These are phyloP conservation scores for Aureoboletus auriporus DNA, from an alignment of 768 basidiomycete genomes.

Conservation along the genomic window DNA sequence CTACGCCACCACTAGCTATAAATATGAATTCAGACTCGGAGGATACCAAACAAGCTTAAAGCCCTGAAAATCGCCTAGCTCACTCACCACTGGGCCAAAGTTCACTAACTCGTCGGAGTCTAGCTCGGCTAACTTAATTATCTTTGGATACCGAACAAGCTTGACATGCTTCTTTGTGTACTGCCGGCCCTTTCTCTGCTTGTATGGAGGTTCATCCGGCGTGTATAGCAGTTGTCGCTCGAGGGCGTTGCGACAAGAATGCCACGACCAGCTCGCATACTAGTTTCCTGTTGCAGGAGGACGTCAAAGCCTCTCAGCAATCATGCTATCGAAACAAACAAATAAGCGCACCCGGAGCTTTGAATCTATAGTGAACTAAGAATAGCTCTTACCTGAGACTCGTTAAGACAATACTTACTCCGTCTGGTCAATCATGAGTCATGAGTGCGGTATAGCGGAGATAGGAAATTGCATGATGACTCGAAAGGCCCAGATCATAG, in stretches of 20 bases:
- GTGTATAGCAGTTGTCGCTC: constrained; percentile 45
- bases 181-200: constrained; percentile 39
- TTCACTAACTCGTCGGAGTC: too few species aligned
- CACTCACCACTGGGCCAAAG: too few species aligned
- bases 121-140: too few species aligned
- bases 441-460: constrained; percentile 37
- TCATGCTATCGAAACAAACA: neutral
- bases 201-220: constrained; percentile 40
- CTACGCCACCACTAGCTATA: too few species aligned
- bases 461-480: constrained; percentile 67
- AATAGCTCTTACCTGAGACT: constrained; percentile 92
- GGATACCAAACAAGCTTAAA: too few species aligned
- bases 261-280: constrained; percentile 87
- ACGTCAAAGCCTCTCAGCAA: constrained; percentile 36
- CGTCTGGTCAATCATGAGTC: constrained; percentile 48
- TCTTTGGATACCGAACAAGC: too few species aligned
- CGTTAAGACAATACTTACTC: constrained; percentile 81
- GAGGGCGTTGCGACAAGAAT: constrained; percentile 61
- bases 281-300: constrained; percentile 94
- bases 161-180: constrained; percentile 41
- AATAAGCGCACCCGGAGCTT: constrained; percentile 54
- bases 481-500: constrained; percentile 63
- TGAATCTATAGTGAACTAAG: constrained; percentile 61
- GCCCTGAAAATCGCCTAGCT: too few species aligned
- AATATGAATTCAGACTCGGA: too few species aligned